phyloP scores from a whole-genome alignment of 1,284 basidiomycete species.

The Phylloboletellus chloephorus region DNA sequence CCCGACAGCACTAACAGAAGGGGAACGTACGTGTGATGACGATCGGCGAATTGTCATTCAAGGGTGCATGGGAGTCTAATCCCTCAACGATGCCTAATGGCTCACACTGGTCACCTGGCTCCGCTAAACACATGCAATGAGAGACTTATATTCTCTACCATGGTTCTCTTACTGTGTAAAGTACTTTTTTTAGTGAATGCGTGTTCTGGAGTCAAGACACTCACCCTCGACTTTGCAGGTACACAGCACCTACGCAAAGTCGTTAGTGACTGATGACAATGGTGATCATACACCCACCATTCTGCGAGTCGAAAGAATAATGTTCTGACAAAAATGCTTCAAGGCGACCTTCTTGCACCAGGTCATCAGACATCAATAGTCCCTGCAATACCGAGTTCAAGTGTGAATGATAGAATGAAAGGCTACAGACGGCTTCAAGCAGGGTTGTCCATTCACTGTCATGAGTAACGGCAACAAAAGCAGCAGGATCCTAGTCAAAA shows the following conservation, averaged over 20 bases:
- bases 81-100: background rate
- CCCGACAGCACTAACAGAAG: background rate
- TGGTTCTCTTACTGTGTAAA: too few species aligned
- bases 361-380: background rate
- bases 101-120: too few species aligned
- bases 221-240: background rate
- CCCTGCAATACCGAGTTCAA: background rate
- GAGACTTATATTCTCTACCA: background rate
- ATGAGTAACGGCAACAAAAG: slow-evolving; percentile 1
- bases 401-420: background rate
- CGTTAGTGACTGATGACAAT: background rate
- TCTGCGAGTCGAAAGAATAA: background rate
- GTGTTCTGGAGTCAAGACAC: too few species aligned
- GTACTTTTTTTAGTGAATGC: too few species aligned
- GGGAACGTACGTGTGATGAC: slow-evolving; percentile 1
- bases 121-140: background rate
- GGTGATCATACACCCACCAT: background rate
- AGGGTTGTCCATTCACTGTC: slow-evolving; percentile 4
- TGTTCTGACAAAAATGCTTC: background rate
- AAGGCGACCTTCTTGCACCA: slow-evolving; percentile 1
- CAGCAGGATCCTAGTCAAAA: background rate
- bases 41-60: background rate
- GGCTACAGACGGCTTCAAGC: background rate
- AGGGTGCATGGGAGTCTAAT: background rate
- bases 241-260: background rate